Base-by-base conservation (phyloP, 305 asterid genomes). In the Fraxinus sp. region DNA sequence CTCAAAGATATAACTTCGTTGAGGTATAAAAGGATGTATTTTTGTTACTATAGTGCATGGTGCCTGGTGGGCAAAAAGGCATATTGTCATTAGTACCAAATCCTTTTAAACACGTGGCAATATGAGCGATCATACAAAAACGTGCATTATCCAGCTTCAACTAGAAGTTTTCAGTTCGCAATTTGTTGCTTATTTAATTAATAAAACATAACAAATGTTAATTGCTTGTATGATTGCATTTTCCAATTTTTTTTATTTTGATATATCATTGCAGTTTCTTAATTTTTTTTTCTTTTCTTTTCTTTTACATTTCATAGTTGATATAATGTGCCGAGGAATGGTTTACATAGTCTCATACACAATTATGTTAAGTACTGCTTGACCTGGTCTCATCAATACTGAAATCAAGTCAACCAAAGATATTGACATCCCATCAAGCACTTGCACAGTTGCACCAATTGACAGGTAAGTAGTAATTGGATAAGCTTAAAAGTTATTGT, bases 61-160 rank as follows among this genome's bases (percentile, higher is more conserved):
- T 30, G 33, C 33, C 33, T 18, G 13, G 28, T 57, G 28, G 26
- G 28, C 28, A 57, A 57, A 52, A 57, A 57, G 68, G 68, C 28
- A 57, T 57, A 57, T 57, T 57, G 68, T 18, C 1, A 7, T 57
- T 57, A n/a, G 68, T 18, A 18, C 28, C 68, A 57, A 57, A 57
- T 57, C 68, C 28, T 20, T 55, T 55, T 57, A 57, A 57, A 57
- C 28, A 6, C 1, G 14, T 59, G 70, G 10, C 13, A 59, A 59
- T 20, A 59, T 20, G 70, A 24, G 73, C 14, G 16, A 64, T 24
- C 16, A 64, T 59, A 64, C 73, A 64, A 64, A 30, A 4, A 30
- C 39, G n/a, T 70, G 75, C 75, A 70, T 26, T 30, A 55, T n/a
- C 75, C 75, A 70, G 75, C 75, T 70, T 70, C 20, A 13, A 26